phyloP scores from a whole-genome alignment of 2,329 filamentous ascomycete genomes.

The Fusarium heterosporum region DNA sequence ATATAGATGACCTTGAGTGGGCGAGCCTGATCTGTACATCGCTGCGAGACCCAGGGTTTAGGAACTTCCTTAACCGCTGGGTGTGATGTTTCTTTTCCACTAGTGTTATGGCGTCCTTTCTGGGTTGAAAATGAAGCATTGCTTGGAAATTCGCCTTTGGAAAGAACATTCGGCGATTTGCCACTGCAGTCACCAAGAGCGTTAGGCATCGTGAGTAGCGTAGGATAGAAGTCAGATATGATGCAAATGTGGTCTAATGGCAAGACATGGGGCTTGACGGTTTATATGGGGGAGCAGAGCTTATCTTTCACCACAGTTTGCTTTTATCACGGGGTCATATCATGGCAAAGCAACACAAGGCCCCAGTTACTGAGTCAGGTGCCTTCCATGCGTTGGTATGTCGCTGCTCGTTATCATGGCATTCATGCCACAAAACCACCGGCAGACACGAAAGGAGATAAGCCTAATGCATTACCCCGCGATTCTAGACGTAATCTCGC shows the following conservation, averaged over 20 bases:
- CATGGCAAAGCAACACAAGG: no score
- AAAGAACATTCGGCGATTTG: neutral
- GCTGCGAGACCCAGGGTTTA: neutral
- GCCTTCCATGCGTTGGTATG: no score
- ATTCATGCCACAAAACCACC: neutral
- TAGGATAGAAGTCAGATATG: no score
- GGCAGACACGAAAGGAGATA: neutral
- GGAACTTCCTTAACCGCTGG: neutral
- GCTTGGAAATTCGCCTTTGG: neutral
- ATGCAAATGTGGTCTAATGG: no score
- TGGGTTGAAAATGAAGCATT: neutral
- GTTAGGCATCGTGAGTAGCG: no score
- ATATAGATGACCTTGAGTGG: slow-evolving; percentile 23
- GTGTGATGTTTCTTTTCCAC: neutral
- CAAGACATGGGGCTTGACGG: no score
- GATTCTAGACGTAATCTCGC: neutral
- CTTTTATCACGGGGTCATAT: no score
- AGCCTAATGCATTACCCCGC: slow-evolving; percentile 4
- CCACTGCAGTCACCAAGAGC: no score
- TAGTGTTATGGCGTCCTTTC: neutral
- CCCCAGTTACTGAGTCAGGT: no score
- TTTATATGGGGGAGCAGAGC: no score
- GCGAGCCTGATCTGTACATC: slow-evolving; percentile 5
- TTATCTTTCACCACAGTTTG: no score
- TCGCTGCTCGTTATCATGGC: neutral